phyloP scores from a whole-genome alignment of 1,284 basidiomycete genomes.

The Schizopora paradoxa region DNA sequence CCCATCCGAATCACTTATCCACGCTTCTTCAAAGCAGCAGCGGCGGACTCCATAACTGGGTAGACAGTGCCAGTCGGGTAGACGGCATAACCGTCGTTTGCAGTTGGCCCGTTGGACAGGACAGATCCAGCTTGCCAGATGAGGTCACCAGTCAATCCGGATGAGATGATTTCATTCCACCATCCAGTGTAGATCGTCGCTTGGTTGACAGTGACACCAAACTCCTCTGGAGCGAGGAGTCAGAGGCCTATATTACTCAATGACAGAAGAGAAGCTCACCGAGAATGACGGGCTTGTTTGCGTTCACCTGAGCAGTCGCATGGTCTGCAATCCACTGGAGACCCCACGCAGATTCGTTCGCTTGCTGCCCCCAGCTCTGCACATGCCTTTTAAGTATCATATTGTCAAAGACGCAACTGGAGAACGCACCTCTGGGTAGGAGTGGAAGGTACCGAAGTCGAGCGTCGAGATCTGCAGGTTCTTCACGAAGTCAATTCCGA shows the following conservation, averaged over 20 bases:
- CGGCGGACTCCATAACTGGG: slow-evolving; percentile 15
- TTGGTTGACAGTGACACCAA: slow-evolving; percentile 42
- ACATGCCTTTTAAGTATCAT: neutral
- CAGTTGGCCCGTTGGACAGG: slow-evolving; percentile 30
- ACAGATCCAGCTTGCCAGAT: slow-evolving; percentile 37
- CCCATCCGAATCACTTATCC: slow-evolving; percentile 15
- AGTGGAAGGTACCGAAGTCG: slow-evolving; percentile 25
- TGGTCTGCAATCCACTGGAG: slow-evolving; percentile 51
- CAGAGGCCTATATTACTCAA: neutral
- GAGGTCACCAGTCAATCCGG: slow-evolving; percentile 49
- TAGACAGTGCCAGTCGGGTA: slow-evolving; percentile 20
- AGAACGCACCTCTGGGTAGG: slow-evolving; percentile 18
- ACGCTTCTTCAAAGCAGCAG: slow-evolving; percentile 21
- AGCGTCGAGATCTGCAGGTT: slow-evolving; percentile 23
- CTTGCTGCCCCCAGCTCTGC: slow-evolving; percentile 18
- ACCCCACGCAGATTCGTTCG: slow-evolving; percentile 23
- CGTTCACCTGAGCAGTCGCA: slow-evolving; percentile 40
- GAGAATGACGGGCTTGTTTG: slow-evolving; percentile 50
- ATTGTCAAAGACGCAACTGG: neutral
- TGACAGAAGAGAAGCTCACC: neutral
- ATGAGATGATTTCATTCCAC: slow-evolving; percentile 43
- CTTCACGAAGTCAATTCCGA: slow-evolving; percentile 20
- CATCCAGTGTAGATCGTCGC: slow-evolving; percentile 43
- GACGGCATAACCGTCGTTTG: slow-evolving; percentile 42
- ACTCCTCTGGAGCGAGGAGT: slow-evolving; percentile 36